Base-by-base conservation (phyloP, 2,329 filamentous ascomycete species). In the Cytospora schulzeri region DNA sequence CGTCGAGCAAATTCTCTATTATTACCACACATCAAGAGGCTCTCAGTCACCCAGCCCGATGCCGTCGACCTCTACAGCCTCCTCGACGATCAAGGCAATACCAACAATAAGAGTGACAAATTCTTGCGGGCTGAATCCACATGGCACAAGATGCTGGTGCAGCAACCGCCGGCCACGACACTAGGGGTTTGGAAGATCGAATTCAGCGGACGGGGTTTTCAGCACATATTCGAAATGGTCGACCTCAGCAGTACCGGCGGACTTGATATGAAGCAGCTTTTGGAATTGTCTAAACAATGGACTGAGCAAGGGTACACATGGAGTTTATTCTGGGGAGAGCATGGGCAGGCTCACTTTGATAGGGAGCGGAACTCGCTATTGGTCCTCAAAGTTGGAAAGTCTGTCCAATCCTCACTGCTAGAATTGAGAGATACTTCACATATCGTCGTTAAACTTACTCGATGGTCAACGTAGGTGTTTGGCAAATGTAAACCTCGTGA, bases 61-160 rank as follows among this genome's bases (percentile, higher is more conserved):
- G 11, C n/a, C 24, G 45, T 48, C n/a, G 5, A 11, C 45, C 8
- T 26, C 28, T n/a, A 48, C 41, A 19, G 29, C 28, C n/a, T 33
- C 55, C n/a, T 48, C 9, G 45, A 48, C 45, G 45, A 3, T 9
- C 4, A 12, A 5, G 19, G 9, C n/a, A 14, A 19, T n/a, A 28
- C n/a, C 22, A n/a, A 19, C 5, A n/a, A 45, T 31, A 58, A 17
- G 17, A 17, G 15, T 28, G 45, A 53, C 22, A 29, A 4, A 7
- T 38, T 63, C 26, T 26, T 58, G 14, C 64, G 45, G 1, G 4
- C 22, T n/a, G 51, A 52, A 12, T 56, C 66, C 33, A 58, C 41
- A 53, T 67, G 66, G 66, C 63, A 53, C 28, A 19, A 24, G 3
- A 61, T 61, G 66, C 60, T 67, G 28, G 52, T 62, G 22, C 57